Conservation (phyloP, 345 rosid genomes). For the Ceriops zippeliana region DNA sequence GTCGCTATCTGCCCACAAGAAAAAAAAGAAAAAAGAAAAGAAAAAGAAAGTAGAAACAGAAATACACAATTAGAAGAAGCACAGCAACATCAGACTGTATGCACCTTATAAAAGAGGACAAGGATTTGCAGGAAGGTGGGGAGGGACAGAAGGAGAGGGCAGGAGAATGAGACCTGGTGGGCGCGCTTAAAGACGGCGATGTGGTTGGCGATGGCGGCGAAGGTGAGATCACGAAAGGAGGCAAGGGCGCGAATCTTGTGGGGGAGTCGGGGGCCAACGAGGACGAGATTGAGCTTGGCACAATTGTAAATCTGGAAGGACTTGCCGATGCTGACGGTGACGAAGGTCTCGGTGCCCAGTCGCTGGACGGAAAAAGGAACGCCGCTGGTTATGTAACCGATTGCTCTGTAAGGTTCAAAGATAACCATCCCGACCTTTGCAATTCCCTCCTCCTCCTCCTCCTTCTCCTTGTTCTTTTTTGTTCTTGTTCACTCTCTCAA, state of each 20-base stretch:
- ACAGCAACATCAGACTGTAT: background rate
- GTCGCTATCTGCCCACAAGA: slow-evolving; percentile 57
- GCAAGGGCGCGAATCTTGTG: slow-evolving; percentile 87
- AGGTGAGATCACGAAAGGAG: slow-evolving; percentile 77
- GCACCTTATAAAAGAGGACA: too few relatives aligned
- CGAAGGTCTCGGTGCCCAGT: slow-evolving; percentile 83
- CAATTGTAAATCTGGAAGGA: slow-evolving; percentile 92
- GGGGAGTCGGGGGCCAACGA: slow-evolving; percentile 82
- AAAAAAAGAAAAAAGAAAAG: slow-evolving; percentile 7
- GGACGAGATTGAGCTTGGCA: slow-evolving; percentile 73
- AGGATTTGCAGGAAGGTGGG: background rate
- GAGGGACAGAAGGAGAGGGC: background rate
- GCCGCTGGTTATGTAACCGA: slow-evolving; percentile 77
- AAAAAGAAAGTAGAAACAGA: background rate
- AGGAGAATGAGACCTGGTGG: slow-evolving; percentile 49
- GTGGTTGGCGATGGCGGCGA: slow-evolving; percentile 67
- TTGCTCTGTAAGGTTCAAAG: slow-evolving; percentile 85
- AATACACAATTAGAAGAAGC: background rate
- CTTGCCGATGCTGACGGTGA: slow-evolving; percentile 88
- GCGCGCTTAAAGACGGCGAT: slow-evolving; percentile 81
- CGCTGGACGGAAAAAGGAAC: slow-evolving; percentile 90
- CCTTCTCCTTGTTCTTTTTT: background rate
- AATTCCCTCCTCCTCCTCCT: background rate
- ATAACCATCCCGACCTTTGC: slow-evolving; percentile 55
- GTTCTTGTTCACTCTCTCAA: background rate